A percentile compares a stretch with the other conserved stretches of the same genome.
Evolutionary conservation across 371 early-diverging fungal species (phyloP).

Genomic region (Chytridium lagenaria): DNA sequence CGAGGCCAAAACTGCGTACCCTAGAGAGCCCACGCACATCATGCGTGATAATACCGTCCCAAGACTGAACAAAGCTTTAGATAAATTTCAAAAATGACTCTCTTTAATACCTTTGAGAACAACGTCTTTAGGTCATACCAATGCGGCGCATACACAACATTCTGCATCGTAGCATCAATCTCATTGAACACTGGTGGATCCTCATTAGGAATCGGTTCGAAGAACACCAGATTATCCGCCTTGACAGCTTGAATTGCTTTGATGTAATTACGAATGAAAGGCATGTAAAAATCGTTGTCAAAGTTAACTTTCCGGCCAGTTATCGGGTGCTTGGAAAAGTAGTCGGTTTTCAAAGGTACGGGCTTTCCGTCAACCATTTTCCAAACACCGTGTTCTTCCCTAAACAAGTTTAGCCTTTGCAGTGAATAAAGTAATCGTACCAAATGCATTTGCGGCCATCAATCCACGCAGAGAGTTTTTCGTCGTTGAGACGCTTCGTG

Average conservation of each 20-base stretch:
- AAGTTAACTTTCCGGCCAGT: slow-evolving; percentile 65
- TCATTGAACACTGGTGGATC: slow-evolving; percentile 68
- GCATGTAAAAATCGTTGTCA: slow-evolving; percentile 69
- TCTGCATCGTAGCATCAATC: slow-evolving; percentile 52
- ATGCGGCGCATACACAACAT: slow-evolving; percentile 78
- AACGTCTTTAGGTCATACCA: slow-evolving; percentile 83
- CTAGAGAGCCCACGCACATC: slow-evolving; percentile 75
- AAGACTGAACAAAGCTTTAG: slow-evolving; percentile 37
- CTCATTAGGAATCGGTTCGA: slow-evolving; percentile 81
- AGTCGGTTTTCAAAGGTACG: slow-evolving; percentile 56
- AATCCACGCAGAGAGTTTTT: slow-evolving; percentile 65
- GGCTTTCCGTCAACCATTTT: slow-evolving; percentile 61
- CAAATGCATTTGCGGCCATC: slow-evolving; percentile 70
- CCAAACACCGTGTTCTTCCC: slow-evolving; percentile 78
- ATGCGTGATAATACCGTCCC: slow-evolving; percentile 74
- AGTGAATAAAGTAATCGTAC: slow-evolving; percentile 44
- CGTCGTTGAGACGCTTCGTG: slow-evolving; percentile 62
- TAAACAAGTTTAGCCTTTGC: not conserved
- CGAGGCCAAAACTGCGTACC: slow-evolving; percentile 50
- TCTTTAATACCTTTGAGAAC: slow-evolving; percentile 63
- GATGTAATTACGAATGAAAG: slow-evolving; percentile 68
- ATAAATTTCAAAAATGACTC: not conserved
- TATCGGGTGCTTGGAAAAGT: slow-evolving; percentile 70
- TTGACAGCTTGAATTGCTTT: slow-evolving; percentile 65
- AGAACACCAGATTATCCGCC: slow-evolving; percentile 64